These are phyloP conservation scores for Paraleonurus japonicus DNA, from an alignment of 257 asterid genomes.

Conservation along the genomic window DNA sequence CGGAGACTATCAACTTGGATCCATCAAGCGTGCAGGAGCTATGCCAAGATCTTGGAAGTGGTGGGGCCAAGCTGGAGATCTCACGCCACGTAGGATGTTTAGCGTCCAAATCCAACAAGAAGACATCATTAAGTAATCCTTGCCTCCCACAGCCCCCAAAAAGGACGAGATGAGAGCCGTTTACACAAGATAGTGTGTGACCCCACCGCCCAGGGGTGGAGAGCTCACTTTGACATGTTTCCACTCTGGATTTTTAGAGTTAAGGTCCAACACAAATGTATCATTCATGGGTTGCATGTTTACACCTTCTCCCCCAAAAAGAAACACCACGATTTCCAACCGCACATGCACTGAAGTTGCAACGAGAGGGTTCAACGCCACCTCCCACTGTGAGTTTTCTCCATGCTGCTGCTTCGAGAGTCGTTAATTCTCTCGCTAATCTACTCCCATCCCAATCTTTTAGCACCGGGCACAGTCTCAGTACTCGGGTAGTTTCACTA, in stretches of 20 bases:
- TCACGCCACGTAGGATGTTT: conserved; percentile 88
- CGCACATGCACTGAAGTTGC: conserved; percentile 97
- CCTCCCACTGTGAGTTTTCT: conserved; percentile 83
- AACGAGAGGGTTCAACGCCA: conserved; percentile 87
- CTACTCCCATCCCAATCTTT: conserved; percentile 85
- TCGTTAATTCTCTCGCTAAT: conserved; percentile 85
- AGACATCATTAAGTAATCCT: conserved; percentile 90
- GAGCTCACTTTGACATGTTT: conserved; percentile 76
- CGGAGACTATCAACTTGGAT: conserved; percentile 88
- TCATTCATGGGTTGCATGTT: conserved; percentile 97
- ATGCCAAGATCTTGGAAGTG: conserved; percentile 97
- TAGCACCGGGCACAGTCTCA: conserved; percentile 78
- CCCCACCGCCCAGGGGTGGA: conserved; percentile 99
- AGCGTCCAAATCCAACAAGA: conserved; percentile 86
- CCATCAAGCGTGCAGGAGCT: conserved; percentile 97
- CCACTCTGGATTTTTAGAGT: conserved; percentile 82
- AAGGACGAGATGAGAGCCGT: conserved; percentile 81
- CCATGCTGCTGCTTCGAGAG: conserved; percentile 96
- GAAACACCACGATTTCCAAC: conserved; percentile 91
- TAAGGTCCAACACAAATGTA: conserved; percentile 81
- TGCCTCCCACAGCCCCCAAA: conserved; percentile 96
- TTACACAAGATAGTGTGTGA: conserved; percentile 91
- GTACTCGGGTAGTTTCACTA: conserved; percentile 68
- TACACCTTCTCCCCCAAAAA: conserved; percentile 97
- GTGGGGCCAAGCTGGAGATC: conserved; percentile 90